Evolutionary conservation across 768 basidiomycete species (phyloP).

Genomic region (Lyophyllum semitale): DNA sequence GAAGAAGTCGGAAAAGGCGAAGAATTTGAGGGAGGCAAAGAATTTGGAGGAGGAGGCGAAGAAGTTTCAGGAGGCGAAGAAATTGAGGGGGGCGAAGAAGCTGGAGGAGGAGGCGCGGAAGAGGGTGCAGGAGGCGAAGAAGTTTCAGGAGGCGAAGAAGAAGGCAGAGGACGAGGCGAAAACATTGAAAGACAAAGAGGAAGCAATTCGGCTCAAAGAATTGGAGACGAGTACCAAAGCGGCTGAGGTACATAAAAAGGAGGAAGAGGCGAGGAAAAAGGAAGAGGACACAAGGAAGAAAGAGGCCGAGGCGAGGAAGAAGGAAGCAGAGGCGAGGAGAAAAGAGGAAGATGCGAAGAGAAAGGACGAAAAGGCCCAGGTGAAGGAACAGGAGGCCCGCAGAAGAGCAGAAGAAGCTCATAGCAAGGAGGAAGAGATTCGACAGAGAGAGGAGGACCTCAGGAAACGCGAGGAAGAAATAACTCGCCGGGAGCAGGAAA

Average conservation of each 20-base stretch:
- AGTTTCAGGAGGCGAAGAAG: conserved; percentile 27
- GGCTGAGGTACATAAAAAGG: conserved; percentile 23
- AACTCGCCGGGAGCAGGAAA: conserved; percentile 23
- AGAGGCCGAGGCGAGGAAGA: conserved; percentile 27
- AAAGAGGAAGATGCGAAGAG: conserved; percentile 22
- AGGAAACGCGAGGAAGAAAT: conserved; percentile 32
- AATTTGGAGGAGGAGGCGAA: conserved; percentile 26
- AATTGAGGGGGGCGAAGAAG: conserved; percentile 22
- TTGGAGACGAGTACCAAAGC: conserved; percentile 20
- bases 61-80: conserved; percentile 25
- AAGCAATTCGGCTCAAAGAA: conserved; percentile 26
- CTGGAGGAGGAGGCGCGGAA: conserved; percentile 18
- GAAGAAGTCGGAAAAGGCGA: too few relatives aligned
- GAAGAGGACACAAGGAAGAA: conserved; percentile 23
- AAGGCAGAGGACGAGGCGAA: conserved; percentile 19
- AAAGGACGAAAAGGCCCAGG: conserved; percentile 31
- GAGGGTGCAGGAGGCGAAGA: conserved; percentile 9
- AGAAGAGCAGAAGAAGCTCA: conserved; percentile 27
- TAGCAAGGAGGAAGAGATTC: conserved; percentile 27
- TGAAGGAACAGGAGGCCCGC: conserved; percentile 24
- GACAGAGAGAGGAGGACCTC: conserved; percentile 36
- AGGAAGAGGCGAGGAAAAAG: conserved; percentile 28
- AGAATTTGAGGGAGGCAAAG: conserved; percentile 24
- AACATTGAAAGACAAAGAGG: conserved; percentile 18
- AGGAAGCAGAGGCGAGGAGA: conserved; percentile 30